These are phyloP conservation scores for Neckera pumila DNA, from an alignment of 225 moss, liverwort and hornwort genomes.

Conservation along the genomic window DNA sequence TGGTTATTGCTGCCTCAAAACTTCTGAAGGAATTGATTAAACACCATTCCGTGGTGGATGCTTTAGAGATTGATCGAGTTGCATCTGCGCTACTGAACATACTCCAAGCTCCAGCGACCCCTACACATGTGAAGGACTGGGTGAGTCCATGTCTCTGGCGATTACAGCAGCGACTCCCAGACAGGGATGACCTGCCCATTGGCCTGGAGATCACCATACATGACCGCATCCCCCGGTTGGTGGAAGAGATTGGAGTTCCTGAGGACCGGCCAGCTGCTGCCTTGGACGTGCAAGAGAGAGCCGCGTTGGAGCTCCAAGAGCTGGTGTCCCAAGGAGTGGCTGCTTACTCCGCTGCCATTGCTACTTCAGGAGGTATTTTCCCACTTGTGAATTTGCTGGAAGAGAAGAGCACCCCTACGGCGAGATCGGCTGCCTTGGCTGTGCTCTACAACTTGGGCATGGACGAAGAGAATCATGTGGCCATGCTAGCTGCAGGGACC, in stretches of 20 bases:
- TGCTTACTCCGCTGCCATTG: constrained; percentile 46
- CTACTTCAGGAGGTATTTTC: constrained; percentile 48
- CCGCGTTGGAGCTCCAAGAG: constrained; percentile 37
- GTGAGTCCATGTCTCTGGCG: constrained; percentile 60
- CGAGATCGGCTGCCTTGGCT: constrained; percentile 42
- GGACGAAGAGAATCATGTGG: constrained; percentile 49
- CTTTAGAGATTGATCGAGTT: constrained; percentile 9
- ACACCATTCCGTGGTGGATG: constrained; percentile 15
- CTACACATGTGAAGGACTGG: constrained; percentile 45
- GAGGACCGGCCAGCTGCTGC: not conserved
- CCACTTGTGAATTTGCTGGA: constrained; percentile 45
- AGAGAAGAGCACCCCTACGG: constrained; percentile 16
- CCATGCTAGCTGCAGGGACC: constrained; percentile 48
- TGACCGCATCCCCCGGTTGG: constrained; percentile 53
- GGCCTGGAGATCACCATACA: constrained; percentile 42
- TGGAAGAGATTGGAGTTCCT: constrained; percentile 34
- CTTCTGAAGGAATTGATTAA: constrained; percentile 50
- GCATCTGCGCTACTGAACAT: constrained; percentile 22
- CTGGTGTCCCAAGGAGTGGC: constrained; percentile 52
- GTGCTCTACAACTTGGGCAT: constrained; percentile 63
- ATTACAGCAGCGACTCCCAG: constrained; percentile 27
- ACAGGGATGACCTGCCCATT: constrained; percentile 9
- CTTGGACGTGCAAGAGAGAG: constrained; percentile 37
- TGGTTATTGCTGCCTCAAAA: constrained; percentile 35
- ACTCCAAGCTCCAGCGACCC: constrained; percentile 26